Percentiles rank a stretch among this genome's conserved stretches.
These are phyloP conservation scores for Asterella californica DNA, from an alignment of 225 moss, liverwort and hornwort genomes.

Conservation along the genomic window DNA sequence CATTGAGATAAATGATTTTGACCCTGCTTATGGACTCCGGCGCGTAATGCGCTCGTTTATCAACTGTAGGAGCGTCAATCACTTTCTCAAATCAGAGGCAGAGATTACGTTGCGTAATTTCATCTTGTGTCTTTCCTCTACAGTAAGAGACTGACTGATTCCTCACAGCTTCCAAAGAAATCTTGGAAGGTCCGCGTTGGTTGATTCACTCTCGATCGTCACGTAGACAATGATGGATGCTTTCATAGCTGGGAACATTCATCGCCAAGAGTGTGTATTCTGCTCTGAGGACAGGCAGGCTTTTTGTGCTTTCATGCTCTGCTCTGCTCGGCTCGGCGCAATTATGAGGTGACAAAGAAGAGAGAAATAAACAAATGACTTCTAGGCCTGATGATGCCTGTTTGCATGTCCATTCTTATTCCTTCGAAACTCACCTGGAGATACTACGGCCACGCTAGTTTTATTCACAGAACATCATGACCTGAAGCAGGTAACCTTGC, in stretches of 20 bases:
- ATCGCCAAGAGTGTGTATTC: neutral
- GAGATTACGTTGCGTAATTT: neutral
- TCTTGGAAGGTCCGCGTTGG: neutral
- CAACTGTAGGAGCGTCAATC: neutral
- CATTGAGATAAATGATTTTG: neutral
- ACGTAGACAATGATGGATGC: neutral
- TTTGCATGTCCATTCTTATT: neutral
- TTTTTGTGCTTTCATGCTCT: constrained; percentile 4
- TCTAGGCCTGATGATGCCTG: neutral
- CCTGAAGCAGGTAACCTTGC: neutral
- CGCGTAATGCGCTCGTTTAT: neutral
- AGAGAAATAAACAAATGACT: neutral
- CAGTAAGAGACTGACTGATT: neutral
- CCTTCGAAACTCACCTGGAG: neutral
- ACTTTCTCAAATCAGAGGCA: neutral
- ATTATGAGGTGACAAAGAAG: neutral
- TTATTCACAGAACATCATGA: neutral
- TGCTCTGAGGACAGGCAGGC: constrained; percentile 7
- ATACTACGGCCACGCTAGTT: neutral
- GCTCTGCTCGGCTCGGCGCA: neutral
- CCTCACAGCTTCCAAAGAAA: neutral
- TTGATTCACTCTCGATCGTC: neutral
- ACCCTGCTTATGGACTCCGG: too few relatives aligned
- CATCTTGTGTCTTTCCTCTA: neutral
- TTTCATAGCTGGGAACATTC: constrained; percentile 1